Evolutionary conservation across 176 grass and related monocot species (phyloP), one percentile per base, ranked within the genome.

Genomic region (Saccharum officinarum): DNA sequence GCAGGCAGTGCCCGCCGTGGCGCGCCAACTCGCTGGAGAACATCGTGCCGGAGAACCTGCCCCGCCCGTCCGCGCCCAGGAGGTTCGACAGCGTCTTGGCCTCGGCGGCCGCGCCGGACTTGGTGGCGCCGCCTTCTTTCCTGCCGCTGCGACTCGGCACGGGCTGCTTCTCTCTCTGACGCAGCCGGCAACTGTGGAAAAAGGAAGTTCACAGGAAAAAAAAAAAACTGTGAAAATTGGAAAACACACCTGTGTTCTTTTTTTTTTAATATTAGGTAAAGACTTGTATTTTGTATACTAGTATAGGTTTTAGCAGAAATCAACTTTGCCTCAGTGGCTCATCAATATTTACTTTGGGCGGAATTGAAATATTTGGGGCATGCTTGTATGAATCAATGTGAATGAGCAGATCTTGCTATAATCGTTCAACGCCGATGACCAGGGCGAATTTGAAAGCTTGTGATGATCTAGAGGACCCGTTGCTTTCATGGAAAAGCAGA

Each of bases 31-130:
- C 87, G 39, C 71, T 98, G 40, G 95, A 98, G 91, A 98, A 86
- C 89, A 80, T 92, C 31, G 62, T 98, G 85, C 95, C 92, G 67
- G 95, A 98, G 90, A 92, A 98, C 81, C 86, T 98, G 59, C 95
- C 95, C 9, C 91, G 95, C n/a, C 95, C 91, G 6, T 84, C 73
- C 15, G 52, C 37, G 22, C 85, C 62, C 67, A 85, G 87, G 68
- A 89, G 88, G 89, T 62, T 79, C 46, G 90, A 90, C 77, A 78
- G 80, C 28, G 30, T 95, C 57, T 28, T 11, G 33, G 22, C 3
- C 7, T 60, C 61, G 11, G 61, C 20, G n/a, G 23, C 36, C 5
- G 40, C 85, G 5, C 41, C 3, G 46, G 47, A 26, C 80, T 84
- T 3, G n/a, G 42, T 75, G 77, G 20, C 38, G 17, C 87, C 20